A percentile compares a stretch with the other conserved stretches of the same genome.
phyloP scores from a whole-genome alignment of 1,284 basidiomycete genomes.

The Coniferiporia sulphurascens region DNA sequence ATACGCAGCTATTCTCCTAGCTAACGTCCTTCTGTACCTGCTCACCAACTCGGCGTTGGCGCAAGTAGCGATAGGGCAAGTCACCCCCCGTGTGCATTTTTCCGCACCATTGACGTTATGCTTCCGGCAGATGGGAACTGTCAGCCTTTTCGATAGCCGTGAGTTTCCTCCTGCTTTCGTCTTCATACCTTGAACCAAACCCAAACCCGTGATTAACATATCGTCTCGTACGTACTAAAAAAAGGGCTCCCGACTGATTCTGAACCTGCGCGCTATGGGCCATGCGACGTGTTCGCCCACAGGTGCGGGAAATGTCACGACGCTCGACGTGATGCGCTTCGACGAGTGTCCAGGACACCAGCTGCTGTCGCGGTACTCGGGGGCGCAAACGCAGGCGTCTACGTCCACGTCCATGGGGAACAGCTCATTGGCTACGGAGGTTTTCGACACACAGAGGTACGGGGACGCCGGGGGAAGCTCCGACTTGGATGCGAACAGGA shows the following conservation, averaged over 20 bases:
- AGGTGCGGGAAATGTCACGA: neutral
- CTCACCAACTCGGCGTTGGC: constrained; percentile 7
- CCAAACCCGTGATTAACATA: neutral
- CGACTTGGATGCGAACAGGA: neutral
- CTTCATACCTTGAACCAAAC: neutral
- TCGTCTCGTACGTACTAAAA: neutral
- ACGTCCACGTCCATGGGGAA: neutral
- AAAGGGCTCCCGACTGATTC: constrained; percentile 1
- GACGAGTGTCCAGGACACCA: neutral
- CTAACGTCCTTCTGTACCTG: constrained; percentile 1
- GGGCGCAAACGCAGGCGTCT: neutral
- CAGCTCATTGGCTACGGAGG: neutral
- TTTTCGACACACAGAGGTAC: neutral
- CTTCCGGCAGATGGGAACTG: constrained; percentile 1
- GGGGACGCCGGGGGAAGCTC: neutral
- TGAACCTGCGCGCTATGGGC: constrained; percentile 4
- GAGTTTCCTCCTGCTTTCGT: neutral
- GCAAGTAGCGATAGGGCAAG: constrained; percentile 8
- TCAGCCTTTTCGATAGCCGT: constrained; percentile 1
- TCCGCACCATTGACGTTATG: neutral
- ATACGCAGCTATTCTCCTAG: neutral
- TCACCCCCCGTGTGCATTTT: neutral
- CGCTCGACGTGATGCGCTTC: constrained; percentile 5
- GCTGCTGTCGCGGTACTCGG: neutral
- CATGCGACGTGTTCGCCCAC: neutral